Percentiles rank a stretch among this genome's conserved stretches.
phyloP scores from a whole-genome alignment of 1,284 basidiomycete species.

The Tilletiaria anomala region DNA sequence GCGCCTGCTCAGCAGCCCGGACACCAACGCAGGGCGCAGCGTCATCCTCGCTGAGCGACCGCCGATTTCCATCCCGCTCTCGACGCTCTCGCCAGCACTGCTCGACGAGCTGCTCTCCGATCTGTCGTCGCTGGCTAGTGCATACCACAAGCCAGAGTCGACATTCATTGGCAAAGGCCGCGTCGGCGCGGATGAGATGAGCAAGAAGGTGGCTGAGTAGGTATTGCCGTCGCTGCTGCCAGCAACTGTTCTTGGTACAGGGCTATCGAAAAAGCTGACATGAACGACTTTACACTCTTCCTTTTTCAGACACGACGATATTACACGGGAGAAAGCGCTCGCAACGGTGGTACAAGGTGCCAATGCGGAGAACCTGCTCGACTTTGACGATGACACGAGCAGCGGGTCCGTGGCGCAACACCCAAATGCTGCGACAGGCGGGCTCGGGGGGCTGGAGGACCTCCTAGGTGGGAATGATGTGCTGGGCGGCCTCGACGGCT shows the following conservation, averaged over 20 bases:
- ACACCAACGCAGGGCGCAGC: conserved; percentile 79
- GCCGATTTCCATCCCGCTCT: conserved; percentile 79
- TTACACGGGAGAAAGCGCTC: conserved; percentile 30
- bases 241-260: background rate
- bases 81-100: conserved; percentile 75
- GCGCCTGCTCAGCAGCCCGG: conserved; percentile 70
- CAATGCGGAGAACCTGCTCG: conserved; percentile 34
- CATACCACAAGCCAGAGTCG: conserved; percentile 80
- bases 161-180: conserved; percentile 42
- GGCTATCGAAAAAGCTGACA: background rate
- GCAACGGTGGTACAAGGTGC: conserved; percentile 44
- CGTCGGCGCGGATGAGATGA: conserved; percentile 25
- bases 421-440: conserved; percentile 5
- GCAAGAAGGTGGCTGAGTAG: background rate
- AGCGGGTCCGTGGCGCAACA: background rate
- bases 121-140: conserved; percentile 63
- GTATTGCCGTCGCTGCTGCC: background rate
- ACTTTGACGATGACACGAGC: conserved; percentile 30
- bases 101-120: conserved; percentile 67
- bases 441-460: conserved; percentile 25
- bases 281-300: too few species aligned
- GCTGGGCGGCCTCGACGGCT: conserved; percentile 5
- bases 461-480: conserved; percentile 7
- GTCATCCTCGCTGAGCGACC: conserved; percentile 82
- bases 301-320: conserved; percentile 13